These are phyloP conservation scores for Tubosaeta sp. DNA, from an alignment of 768 basidiomycete genomes.

Conservation along the genomic window DNA sequence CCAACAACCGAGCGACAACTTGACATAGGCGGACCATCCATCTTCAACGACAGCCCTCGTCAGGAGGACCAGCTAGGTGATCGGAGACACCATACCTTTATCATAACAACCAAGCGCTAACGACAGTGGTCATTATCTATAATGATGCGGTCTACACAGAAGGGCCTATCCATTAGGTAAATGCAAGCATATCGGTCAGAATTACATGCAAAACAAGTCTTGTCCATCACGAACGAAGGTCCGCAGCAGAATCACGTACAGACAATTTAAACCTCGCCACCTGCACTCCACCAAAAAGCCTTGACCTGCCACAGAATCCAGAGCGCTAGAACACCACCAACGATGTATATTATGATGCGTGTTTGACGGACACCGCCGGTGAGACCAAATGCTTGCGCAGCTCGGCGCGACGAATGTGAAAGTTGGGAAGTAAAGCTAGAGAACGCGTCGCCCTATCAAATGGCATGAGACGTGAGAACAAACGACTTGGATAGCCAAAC, in stretches of 20 bases:
- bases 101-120: not conserved
- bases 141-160: not conserved
- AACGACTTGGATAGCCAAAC: slow-evolving; percentile 19
- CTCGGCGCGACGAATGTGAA: slow-evolving; percentile 63
- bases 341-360: slow-evolving; percentile 60
- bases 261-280: slow-evolving; percentile 11
- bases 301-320: slow-evolving; percentile 54
- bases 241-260: slow-evolving; percentile 12
- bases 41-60: no score
- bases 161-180: not conserved
- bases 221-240: not conserved
- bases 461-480: not conserved
- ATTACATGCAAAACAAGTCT: slow-evolving; percentile 5
- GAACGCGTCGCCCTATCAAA: slow-evolving; percentile 58
- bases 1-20: no score
- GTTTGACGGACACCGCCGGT: slow-evolving; percentile 59
- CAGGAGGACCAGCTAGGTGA: not conserved
- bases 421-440: slow-evolving; percentile 59
- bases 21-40: no score
- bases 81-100: not conserved
- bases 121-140: not conserved
- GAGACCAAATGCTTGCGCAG: slow-evolving; percentile 71
- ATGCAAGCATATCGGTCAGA: not conserved
- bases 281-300: slow-evolving; percentile 41
- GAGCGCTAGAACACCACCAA: slow-evolving; percentile 49